phyloP scores from a whole-genome alignment of 2,329 filamentous ascomycete genomes.

The Arthrinium puccinioides region DNA sequence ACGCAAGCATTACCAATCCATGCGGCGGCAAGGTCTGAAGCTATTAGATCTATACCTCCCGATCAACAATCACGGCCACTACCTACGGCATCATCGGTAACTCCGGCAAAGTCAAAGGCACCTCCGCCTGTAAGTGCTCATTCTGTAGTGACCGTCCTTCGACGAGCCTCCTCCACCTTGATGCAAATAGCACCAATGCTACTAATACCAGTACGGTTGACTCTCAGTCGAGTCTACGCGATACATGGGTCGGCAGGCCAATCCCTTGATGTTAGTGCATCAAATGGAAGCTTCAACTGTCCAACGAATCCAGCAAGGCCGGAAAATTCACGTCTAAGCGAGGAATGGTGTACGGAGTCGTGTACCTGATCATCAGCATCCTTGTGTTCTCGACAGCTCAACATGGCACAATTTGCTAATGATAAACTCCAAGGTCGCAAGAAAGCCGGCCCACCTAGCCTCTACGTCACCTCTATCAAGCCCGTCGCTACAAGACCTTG shows the following conservation, averaged over 20 bases:
- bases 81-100: slow-evolving; percentile 14
- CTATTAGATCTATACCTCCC: slow-evolving; percentile 8
- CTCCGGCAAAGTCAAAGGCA: slow-evolving; percentile 17
- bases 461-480: slow-evolving; percentile 22
- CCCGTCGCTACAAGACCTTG: slow-evolving; percentile 11
- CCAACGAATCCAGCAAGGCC: not conserved
- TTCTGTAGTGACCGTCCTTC: not conserved
- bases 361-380: too few species aligned
- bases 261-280: not conserved
- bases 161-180: slow-evolving; percentile 15
- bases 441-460: slow-evolving; percentile 52
- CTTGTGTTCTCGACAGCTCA: too few species aligned
- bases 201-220: not conserved
- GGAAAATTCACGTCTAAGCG: slow-evolving; percentile 26
- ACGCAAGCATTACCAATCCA: slow-evolving; percentile 18
- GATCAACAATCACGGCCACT: slow-evolving; percentile 9
- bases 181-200: slow-evolving; percentile 11
- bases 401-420: too few species aligned
- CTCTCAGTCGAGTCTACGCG: not conserved
- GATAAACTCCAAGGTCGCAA: slow-evolving; percentile 47
- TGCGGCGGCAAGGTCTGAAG: slow-evolving; percentile 26
- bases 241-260: not conserved
- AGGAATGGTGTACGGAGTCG: slow-evolving; percentile 14
- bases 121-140: slow-evolving; percentile 25
- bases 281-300: not conserved